A percentile compares a stretch with the other conserved stretches of the same genome.
Conservation (phyloP, 805 yeast species). For the Vanderwaltozyma tropicalis region DNA sequence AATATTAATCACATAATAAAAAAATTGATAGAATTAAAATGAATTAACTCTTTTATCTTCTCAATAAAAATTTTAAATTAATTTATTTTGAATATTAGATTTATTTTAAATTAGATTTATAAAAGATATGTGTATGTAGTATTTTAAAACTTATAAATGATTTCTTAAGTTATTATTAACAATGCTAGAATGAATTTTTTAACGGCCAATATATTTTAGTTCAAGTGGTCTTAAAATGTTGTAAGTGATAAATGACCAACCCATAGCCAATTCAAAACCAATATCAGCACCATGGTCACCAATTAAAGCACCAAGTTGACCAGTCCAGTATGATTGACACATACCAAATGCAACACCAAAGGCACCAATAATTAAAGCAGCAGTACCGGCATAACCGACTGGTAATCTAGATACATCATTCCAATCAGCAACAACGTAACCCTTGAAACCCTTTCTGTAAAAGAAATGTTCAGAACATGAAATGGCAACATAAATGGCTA, state of each 20-base stretch:
- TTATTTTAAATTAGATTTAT: too few species aligned
- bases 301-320: conserved; percentile 51
- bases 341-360: conserved; percentile 85
- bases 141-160: too few species aligned
- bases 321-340: conserved; percentile 75
- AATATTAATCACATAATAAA: too few species aligned
- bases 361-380: conserved; percentile 73
- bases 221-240: conserved; percentile 54
- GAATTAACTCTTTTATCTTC: too few species aligned
- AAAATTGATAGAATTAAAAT: too few species aligned
- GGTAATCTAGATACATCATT: conserved; percentile 50
- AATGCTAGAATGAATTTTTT: neutral
- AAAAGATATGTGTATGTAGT: too few species aligned
- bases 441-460: conserved; percentile 51
- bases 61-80: too few species aligned
- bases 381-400: conserved; percentile 63
- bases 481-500: conserved; percentile 74
- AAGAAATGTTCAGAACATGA: conserved; percentile 69
- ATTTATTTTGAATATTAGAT: too few species aligned
- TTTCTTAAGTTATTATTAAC: too few species aligned
- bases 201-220: conserved; percentile 43
- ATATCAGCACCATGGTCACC: conserved; percentile 70
- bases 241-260: conserved; percentile 53
- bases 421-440: conserved; percentile 55
- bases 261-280: conserved; percentile 68